These are phyloP conservation scores for Linnemannia exigua DNA, from an alignment of 192 early-diverging fungal species.

Conservation along the genomic window DNA sequence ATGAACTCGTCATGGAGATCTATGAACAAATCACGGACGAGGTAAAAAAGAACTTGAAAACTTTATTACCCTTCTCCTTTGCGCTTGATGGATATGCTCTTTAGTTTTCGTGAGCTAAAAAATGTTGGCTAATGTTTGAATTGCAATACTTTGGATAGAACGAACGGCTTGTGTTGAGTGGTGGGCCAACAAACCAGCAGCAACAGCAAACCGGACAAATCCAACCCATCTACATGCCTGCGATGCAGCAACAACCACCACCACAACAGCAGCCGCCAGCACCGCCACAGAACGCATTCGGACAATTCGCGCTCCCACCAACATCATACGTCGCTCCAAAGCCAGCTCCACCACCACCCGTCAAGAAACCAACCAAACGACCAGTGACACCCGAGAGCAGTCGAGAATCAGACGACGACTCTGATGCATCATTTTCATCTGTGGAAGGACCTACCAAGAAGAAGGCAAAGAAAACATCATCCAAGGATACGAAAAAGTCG, in stretches of 20 bases:
- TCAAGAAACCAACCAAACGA: conserved; percentile 26
- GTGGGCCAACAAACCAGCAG: not conserved
- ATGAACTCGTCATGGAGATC: conserved; percentile 57
- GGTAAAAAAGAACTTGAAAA: too few species aligned
- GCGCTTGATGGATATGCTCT: too few species aligned
- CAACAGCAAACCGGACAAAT: not conserved
- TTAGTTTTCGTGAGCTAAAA: not conserved
- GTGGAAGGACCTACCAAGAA: conserved; percentile 20
- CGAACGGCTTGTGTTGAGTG: conserved; percentile 28
- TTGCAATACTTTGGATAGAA: too few species aligned
- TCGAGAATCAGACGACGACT: conserved; percentile 16
- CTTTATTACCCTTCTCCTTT: too few species aligned
- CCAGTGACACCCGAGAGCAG: conserved; percentile 4
- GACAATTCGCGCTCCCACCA: conserved; percentile 51
- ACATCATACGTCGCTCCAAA: conserved; percentile 45
- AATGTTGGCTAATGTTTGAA: too few species aligned
- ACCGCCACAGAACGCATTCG: conserved; percentile 5
- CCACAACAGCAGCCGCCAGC: too few species aligned
- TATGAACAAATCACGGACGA: conserved; percentile 47
- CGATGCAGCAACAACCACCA: conserved; percentile 17
- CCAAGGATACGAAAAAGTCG: too few species aligned
- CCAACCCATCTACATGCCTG: not conserved
- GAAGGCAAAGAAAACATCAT: conserved; percentile 10
- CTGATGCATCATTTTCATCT: conserved; percentile 26
- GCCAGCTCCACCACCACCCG: conserved; percentile 18